Percentiles rank a stretch among this genome's conserved stretches.
These are phyloP conservation scores for Sordaria brevicollis DNA, from an alignment of 495 filamentous ascomycete species.

Conservation along the genomic window DNA sequence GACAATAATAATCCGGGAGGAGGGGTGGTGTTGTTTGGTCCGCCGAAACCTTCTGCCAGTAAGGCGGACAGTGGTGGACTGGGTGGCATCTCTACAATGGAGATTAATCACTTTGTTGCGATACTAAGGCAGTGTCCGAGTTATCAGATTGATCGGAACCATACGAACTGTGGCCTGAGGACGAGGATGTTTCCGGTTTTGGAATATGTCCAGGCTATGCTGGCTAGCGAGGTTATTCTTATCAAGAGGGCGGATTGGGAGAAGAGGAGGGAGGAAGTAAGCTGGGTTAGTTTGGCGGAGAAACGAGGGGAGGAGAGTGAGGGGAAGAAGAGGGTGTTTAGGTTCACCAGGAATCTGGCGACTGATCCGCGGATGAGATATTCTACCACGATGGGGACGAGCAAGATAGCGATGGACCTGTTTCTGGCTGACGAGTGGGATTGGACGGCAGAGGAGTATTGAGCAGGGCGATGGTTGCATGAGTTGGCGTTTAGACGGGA, in stretches of 20 bases:
- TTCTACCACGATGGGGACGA: constrained; percentile 28
- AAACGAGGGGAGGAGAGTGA: background rate
- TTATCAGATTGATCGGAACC: constrained; percentile 72
- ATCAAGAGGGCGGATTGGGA: constrained; percentile 39
- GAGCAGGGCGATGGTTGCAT: background rate
- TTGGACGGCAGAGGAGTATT: constrained; percentile 42
- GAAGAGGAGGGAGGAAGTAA: constrained; percentile 17
- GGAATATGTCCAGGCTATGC: constrained; percentile 49
- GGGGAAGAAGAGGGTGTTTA: constrained; percentile 21
- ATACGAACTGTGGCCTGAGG: constrained; percentile 67
- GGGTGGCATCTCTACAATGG: constrained; percentile 20
- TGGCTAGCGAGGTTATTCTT: constrained; percentile 32
- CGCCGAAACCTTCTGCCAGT: background rate
- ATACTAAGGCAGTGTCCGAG: constrained; percentile 44
- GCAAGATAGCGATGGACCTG: constrained; percentile 35
- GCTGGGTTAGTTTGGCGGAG: constrained; percentile 19
- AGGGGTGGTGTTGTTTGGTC: background rate
- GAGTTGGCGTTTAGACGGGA: background rate
- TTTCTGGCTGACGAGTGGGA: constrained; percentile 51
- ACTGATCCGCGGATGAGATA: constrained; percentile 30
- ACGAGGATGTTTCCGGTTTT: constrained; percentile 57
- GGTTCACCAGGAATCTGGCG: constrained; percentile 27
- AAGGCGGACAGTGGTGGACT: background rate
- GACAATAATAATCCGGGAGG: background rate
- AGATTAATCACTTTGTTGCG: constrained; percentile 25